Evolutionary conservation across 192 early-diverging fungal species (phyloP), one percentile per base, ranked within the genome.

Genomic region (Podochytrium sp.): DNA sequence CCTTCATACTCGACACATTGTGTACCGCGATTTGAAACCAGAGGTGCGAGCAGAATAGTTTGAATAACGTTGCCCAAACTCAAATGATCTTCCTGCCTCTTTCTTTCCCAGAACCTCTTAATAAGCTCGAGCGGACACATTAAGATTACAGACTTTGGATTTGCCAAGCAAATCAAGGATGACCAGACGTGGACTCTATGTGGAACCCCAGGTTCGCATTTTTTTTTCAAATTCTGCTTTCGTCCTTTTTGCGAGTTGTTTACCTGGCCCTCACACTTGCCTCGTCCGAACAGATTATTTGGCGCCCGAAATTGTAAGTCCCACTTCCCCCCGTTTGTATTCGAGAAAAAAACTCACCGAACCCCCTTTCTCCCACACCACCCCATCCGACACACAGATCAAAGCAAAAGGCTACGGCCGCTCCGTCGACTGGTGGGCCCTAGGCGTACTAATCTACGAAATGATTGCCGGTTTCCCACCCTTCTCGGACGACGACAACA

Each of bases 401-500:
- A 93, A 96, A 81, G 92, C 93, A 60, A 95, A 93, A 76, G 95
- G 95, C 32, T 96, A 95, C 81, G 93, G 94, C 29, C 89, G 90
- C 58, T 93, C 95, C 10, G 96, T 95, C 0, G 96, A 97, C 83
- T 97, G 96, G 96, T 97, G 92, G 88, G 92, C 94, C 43, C 86
- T 96, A 73, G 96, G 96, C 32, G 87, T 97, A 40, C 73, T 97
- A 50, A 93, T 97, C 2, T 98, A 91, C 77, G 84, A 84, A 81
- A 90, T 91, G 90, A 67, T 91, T 49, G 88, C 89, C 0, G 90
- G 90, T 5, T 85, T 91, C 41, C 78, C 79, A 1, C 82, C 82
- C 12, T 83, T 83, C 67, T 75, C 75, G 23, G 79, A 80, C 51
- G 63, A 76, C 59, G 77, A 81, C n/a, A 71, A 73, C 30, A 71